Evolutionary conservation across 768 basidiomycete genomes (phyloP).

Genomic region (Rhodosporidiobolus sp.): DNA sequence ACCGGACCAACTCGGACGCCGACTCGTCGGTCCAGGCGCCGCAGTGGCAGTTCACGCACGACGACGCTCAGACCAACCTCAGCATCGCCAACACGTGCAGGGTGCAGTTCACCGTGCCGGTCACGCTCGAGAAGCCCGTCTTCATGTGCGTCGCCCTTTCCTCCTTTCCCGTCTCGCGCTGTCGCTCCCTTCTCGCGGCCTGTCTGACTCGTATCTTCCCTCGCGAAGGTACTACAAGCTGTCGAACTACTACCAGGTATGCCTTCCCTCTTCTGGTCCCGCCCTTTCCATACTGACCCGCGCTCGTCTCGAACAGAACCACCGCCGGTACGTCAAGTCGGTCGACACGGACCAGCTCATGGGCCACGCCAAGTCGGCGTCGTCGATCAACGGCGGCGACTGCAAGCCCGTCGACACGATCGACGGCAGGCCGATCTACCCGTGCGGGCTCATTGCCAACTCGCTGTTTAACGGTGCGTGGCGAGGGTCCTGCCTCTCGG

Average conservation of each 20-base stretch:
- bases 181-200: neutral
- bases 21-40: slow-evolving; percentile 56
- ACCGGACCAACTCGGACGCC: slow-evolving; percentile 64
- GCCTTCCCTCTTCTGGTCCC: too few species aligned
- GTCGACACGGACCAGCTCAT: slow-evolving; percentile 77
- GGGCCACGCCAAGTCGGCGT: slow-evolving; percentile 61
- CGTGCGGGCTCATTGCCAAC: slow-evolving; percentile 96
- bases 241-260: slow-evolving; percentile 68
- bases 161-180: neutral
- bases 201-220: neutral
- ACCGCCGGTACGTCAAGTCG: slow-evolving; percentile 94
- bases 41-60: slow-evolving; percentile 64
- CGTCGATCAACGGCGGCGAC: slow-evolving; percentile 57
- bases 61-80: slow-evolving; percentile 55
- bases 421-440: slow-evolving; percentile 67
- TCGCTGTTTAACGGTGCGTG: slow-evolving; percentile 85
- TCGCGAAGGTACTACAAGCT: neutral
- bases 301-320: slow-evolving; percentile 65
- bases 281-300: too few species aligned
- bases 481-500: too few species aligned
- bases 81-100: slow-evolving; percentile 64
- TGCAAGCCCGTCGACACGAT: slow-evolving; percentile 79
- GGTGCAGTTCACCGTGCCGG: slow-evolving; percentile 77
- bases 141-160: slow-evolving; percentile 56
- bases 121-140: slow-evolving; percentile 67